Base-by-base conservation (phyloP, 2,329 filamentous ascomycete species). In the Penicillium sp. region DNA sequence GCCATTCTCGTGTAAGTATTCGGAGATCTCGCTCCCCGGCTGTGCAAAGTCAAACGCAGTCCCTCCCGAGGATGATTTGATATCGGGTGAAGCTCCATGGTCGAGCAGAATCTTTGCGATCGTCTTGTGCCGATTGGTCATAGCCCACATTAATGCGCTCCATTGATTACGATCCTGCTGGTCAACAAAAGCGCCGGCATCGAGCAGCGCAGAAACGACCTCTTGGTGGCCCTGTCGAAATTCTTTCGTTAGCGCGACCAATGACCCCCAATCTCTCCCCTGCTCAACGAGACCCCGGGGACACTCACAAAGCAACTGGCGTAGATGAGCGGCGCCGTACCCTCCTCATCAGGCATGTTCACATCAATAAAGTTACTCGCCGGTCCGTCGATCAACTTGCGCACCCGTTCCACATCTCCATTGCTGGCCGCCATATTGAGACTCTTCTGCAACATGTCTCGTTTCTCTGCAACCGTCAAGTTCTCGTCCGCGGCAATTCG, bases 81-180 rank as follows among this genome's bases (percentile, higher is more conserved):
- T 86, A 61, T 97, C 91, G 3, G 90, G 86, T n/a, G 90, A 95
- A 18, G 93, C 93, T 12, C 90, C 90, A 61, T 93, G 88, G 66
- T 98, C 91, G 32, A 98, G 79, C 12, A 98, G 75, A 9, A 90
- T 77, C 70, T 97, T 97, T 33, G 91, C 90, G 57, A 98, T 98
- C 41, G 84, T 84, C 71, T 97, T 97, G 71, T 98, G 93, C 48
- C 90, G 78, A 69, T 98, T 98, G 47, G 93, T 98, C 88, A 97
- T 97, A 43, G 93, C 91, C 93, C 93, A 98, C 90, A 98, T 98
- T 52, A 98, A 77, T 11, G 93, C 88, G 62, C 88, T 97, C 93
- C 93, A 98, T 64, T 94, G 86, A 65, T 97, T 97, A 54, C 85
- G 87, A 66, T 98, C 93, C 69, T 97, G 91, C 61, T 85, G 85